Base-by-base conservation (phyloP, 305 asterid species). In the Solanum hybrid region DNA sequence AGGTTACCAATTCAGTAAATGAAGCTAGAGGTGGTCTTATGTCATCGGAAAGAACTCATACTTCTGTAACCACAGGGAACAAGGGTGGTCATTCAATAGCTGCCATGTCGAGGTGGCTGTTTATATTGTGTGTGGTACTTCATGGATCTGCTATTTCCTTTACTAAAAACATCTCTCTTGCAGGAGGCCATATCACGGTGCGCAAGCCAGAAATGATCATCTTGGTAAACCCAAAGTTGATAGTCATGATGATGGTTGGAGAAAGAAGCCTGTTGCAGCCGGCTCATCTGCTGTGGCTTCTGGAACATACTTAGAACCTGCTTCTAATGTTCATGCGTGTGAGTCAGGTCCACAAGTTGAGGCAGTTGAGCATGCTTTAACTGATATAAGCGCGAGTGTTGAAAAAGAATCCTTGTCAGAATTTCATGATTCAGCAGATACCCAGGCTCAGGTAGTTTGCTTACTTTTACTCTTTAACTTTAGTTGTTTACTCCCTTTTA, bases 371-470 rank as follows among this genome's bases (percentile, higher is more conserved):
- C 88, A 71, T 73, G 86, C 92, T 87, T 14, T 36, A 77, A 91
- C 87, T 75, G 89, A 94, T 82, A 86, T 89, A 11, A 90, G 91
- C 5, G 93, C 71, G 87, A 94, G 89, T 60, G 66, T 45, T 56
- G 97, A 94, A 88, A 95, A 91, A 51, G 97, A 93, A 91, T 89
- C 93, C 40, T 85, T 86, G 81, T 27, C 91, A 34, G 97, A 94
- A 91, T 90, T 93, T 86, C 89, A 31, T 71, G 97, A 96, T 90
- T 91, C 98, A 31, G 89, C 90, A 92, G 98, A 93, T 92, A 91
- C 87, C 92, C 98, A 93, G 95, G 95, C 94, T 60, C 98, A 96
- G 97, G 98, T 96, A 88, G 72, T 88, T 64, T 90, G 38, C 12
- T 88, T 26, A 45, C 89, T 87, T 60, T 78, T 26, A 31, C 78